A percentile compares a stretch with the other conserved stretches of the same genome.
These are phyloP conservation scores for Alloteropsis angusta DNA, from an alignment of 202 grass and related monocot species.

Conservation along the genomic window DNA sequence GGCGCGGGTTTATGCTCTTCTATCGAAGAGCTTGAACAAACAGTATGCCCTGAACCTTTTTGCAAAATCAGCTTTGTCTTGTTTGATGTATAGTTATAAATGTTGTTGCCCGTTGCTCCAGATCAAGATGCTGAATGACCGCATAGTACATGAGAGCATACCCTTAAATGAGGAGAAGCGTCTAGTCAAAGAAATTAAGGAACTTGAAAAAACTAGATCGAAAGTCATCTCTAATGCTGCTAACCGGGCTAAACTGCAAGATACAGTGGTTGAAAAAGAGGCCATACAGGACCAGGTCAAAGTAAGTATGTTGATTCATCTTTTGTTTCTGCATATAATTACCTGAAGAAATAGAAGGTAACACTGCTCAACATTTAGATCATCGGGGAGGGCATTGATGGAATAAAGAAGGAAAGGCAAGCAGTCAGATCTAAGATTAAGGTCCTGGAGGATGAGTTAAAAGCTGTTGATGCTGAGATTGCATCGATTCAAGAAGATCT, in stretches of 20 bases:
- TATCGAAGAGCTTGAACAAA: constrained; percentile 79
- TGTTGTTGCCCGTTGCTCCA: constrained; percentile 27
- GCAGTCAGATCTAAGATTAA: constrained; percentile 77
- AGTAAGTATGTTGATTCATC: constrained; percentile 41
- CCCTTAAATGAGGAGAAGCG: constrained; percentile 76
- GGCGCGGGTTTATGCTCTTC: constrained; percentile 84
- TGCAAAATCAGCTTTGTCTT: neutral
- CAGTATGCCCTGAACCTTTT: constrained; percentile 33
- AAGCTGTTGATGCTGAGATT: constrained; percentile 46
- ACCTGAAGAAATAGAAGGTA: neutral
- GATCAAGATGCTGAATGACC: constrained; percentile 76
- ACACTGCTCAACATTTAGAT: constrained; percentile 29
- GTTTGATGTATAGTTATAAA: constrained; percentile 4
- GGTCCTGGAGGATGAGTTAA: constrained; percentile 65
- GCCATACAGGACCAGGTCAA: constrained; percentile 80
- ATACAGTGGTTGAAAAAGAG: constrained; percentile 72
- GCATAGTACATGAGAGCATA: constrained; percentile 83
- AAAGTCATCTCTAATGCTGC: constrained; percentile 66
- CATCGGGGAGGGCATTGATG: constrained; percentile 79
- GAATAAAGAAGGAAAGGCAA: constrained; percentile 80
- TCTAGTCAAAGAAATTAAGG: constrained; percentile 77
- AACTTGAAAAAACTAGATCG: constrained; percentile 74
- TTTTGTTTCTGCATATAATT: constrained; percentile 20
- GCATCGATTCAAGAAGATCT: constrained; percentile 59
- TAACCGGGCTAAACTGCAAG: constrained; percentile 71